Evolutionary conservation across 345 rosid species (phyloP).

Genomic region (Boechera stricta): DNA sequence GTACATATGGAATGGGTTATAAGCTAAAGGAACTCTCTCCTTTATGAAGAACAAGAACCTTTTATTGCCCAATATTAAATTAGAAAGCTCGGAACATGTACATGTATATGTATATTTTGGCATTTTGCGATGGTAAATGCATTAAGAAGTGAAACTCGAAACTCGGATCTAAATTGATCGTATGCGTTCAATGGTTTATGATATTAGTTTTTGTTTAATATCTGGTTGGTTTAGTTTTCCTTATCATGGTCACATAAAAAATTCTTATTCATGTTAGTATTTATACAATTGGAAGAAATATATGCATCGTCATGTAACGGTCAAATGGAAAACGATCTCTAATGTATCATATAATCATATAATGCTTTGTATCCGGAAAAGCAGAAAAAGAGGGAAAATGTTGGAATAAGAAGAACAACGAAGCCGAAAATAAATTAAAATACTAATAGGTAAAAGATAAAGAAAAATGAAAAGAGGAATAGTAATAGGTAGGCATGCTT

Average conservation of each 20-base stretch:
- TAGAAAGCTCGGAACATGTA: conserved; percentile 16
- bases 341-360: not conserved
- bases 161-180: conserved; percentile 1
- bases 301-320: conserved; percentile 8
- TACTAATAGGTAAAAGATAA: not conserved
- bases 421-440: conserved; percentile 17
- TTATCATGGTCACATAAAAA: too few species aligned
- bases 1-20: conserved; percentile 13
- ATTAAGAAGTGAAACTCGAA: conserved; percentile 13
- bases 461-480: conserved; percentile 5
- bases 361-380: conserved; percentile 23
- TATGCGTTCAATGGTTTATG: not conserved
- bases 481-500: conserved; percentile 37
- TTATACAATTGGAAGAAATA: conserved; percentile 14
- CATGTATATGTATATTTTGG: conserved; percentile 11
- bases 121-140: not conserved
- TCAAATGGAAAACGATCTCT: conserved; percentile 14
- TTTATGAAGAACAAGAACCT: conserved; percentile 12
- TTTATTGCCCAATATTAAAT: conserved; percentile 21
- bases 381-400: conserved; percentile 35
- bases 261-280: not conserved
- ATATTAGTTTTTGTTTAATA: not conserved
- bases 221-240: conserved; percentile 7
- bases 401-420: conserved; percentile 23
- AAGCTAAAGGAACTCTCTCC: conserved; percentile 1